These are phyloP conservation scores for Lactarius evosmus DNA, from an alignment of 768 basidiomycete species.

Conservation along the genomic window DNA sequence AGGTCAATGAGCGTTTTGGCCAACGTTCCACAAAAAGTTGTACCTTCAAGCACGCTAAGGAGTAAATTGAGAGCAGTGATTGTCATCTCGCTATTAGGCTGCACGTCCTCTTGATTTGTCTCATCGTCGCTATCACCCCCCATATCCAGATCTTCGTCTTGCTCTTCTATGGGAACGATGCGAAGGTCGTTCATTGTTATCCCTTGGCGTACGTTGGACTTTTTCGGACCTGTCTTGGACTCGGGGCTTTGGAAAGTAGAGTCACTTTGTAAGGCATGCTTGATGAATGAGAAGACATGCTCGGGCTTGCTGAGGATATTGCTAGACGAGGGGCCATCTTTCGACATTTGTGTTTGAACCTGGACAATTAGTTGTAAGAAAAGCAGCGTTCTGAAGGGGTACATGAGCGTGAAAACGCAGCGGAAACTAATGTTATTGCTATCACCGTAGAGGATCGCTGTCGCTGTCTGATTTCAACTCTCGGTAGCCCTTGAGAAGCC, in stretches of 20 bases:
- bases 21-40: neutral
- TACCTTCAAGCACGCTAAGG: constrained; percentile 85
- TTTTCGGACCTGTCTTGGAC: neutral
- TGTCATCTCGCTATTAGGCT: constrained; percentile 58
- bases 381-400: constrained; percentile 53
- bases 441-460: constrained; percentile 53
- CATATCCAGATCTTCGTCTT: constrained; percentile 34
- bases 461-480: constrained; percentile 38
- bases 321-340: constrained; percentile 45
- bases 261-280: constrained; percentile 59
- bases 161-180: constrained; percentile 36
- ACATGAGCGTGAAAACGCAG: neutral
- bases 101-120: constrained; percentile 41
- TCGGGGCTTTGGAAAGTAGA: constrained; percentile 16
- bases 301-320: constrained; percentile 63
- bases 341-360: constrained; percentile 69
- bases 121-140: constrained; percentile 49
- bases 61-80: constrained; percentile 78
- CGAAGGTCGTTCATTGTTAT: constrained; percentile 39
- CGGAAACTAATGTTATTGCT: constrained; percentile 17
- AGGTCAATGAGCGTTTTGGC: neutral
- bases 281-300: constrained; percentile 79
- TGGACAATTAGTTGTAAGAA: constrained; percentile 79
- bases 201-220: constrained; percentile 21
- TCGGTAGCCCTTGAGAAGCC: constrained; percentile 66